Percentiles rank a stretch among this genome's conserved stretches.
These are phyloP conservation scores for Phtheirospermum japonicum DNA, from an alignment of 257 asterid species.

Conservation along the genomic window DNA sequence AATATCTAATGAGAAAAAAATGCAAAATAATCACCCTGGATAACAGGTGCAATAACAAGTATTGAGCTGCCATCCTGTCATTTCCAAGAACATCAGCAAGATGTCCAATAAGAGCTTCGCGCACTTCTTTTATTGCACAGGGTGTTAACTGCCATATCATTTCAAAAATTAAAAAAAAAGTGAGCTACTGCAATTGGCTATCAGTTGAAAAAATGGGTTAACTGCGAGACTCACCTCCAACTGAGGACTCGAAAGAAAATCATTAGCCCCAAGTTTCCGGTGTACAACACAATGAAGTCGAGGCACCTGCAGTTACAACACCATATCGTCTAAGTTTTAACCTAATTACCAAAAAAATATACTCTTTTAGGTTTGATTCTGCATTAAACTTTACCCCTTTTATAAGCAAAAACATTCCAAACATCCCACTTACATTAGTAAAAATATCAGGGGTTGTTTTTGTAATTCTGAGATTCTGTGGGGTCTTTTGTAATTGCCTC, in stretches of 20 bases:
- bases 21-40: conserved; percentile 55
- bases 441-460: no score
- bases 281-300: conserved; percentile 75
- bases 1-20: conserved; percentile 12
- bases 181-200: conserved; percentile 13
- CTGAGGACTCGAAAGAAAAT: conserved; percentile 50
- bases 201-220: conserved; percentile 7
- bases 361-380: no score
- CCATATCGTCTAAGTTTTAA: neutral
- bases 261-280: conserved; percentile 62
- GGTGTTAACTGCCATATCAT: conserved; percentile 51
- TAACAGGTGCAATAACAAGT: conserved; percentile 75
- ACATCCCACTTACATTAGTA: no score
- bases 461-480: no score
- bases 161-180: neutral
- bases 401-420: no score
- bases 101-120: conserved; percentile 71
- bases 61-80: conserved; percentile 82
- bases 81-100: conserved; percentile 75
- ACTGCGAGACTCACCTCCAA: conserved; percentile 52
- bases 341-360: no score
- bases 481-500: no score
- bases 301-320: conserved; percentile 59
- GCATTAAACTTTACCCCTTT: no score
- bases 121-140: conserved; percentile 47